phyloP scores from a whole-genome alignment of 179 eudicot species.

The Silene vulgaris region DNA sequence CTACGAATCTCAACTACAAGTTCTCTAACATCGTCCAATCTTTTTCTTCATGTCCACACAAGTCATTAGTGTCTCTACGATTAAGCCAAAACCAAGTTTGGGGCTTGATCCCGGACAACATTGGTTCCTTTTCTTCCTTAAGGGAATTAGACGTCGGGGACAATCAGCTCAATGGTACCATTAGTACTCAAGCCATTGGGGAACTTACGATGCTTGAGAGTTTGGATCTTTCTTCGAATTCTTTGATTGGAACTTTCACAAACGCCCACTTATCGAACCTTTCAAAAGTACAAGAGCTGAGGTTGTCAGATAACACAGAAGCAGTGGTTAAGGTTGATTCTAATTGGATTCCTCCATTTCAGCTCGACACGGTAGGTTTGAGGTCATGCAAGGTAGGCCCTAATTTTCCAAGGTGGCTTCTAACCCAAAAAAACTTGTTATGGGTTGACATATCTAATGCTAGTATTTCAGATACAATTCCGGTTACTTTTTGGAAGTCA shows the following conservation, averaged over 20 bases:
- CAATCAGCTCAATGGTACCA: constrained; percentile 17
- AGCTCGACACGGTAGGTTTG: not conserved
- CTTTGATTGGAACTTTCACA: not conserved
- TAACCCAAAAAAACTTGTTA: not conserved
- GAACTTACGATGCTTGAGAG: constrained; percentile 5
- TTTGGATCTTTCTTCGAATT: constrained; percentile 6
- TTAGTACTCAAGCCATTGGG: constrained; percentile 4
- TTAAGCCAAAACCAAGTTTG: constrained; percentile 3
- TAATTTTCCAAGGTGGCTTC: constrained; percentile 35
- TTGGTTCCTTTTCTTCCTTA: constrained; percentile 16
- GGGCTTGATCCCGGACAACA: constrained; percentile 23
- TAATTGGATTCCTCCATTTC: constrained; percentile 35
- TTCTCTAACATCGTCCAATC: constrained; percentile 14
- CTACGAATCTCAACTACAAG: constrained; percentile 8
- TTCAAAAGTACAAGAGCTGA: not conserved
- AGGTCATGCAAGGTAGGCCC: constrained; percentile 33
- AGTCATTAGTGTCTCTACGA: not conserved
- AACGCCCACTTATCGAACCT: constrained; percentile 22
- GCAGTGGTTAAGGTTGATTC: constrained; percentile 11
- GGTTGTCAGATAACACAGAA: constrained; percentile 3
- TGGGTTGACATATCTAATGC: constrained; percentile 20
- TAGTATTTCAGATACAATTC: constrained; percentile 27
- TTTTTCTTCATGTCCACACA: constrained; percentile 10
- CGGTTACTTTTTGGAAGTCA: constrained; percentile 30
- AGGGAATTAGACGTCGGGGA: not conserved